These are phyloP conservation scores for Suillus paluster DNA, from an alignment of 768 basidiomycete species.

Conservation along the genomic window DNA sequence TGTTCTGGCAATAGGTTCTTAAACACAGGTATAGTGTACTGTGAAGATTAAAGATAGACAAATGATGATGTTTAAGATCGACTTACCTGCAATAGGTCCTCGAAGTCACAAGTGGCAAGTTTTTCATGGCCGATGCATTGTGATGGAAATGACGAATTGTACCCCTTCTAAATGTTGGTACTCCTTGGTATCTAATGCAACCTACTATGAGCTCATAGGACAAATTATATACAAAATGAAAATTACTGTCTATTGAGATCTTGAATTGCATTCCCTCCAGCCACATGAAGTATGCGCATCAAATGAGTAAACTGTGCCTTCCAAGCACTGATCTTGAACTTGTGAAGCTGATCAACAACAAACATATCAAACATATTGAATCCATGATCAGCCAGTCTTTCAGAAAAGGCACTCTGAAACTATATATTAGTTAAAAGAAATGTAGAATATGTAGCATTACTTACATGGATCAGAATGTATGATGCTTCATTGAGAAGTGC, in stretches of 20 bases:
- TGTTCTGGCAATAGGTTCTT: slow-evolving; percentile 38
- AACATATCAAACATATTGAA: slow-evolving; percentile 19
- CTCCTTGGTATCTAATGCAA: slow-evolving; percentile 16
- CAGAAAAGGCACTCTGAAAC: slow-evolving; percentile 12
- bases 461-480: slow-evolving; percentile 35
- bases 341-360: slow-evolving; percentile 21
- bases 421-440: neutral
- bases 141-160: slow-evolving; percentile 11
- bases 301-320: slow-evolving; percentile 35
- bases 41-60: neutral
- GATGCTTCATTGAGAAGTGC: slow-evolving; percentile 29
- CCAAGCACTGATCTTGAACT: slow-evolving; percentile 28
- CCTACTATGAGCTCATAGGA: slow-evolving; percentile 3
- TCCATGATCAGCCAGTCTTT: neutral
- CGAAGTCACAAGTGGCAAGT: slow-evolving; percentile 14
- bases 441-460: slow-evolving; percentile 8
- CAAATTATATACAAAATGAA: neutral
- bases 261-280: neutral
- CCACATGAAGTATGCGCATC: slow-evolving; percentile 1
- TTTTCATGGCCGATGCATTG: slow-evolving; percentile 15
- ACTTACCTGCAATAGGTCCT: slow-evolving; percentile 15
- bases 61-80: neutral
- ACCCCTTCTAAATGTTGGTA: slow-evolving; percentile 13
- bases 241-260: slow-evolving; percentile 4
- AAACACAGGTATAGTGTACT: slow-evolving; percentile 42